Conservation (phyloP, 2,329 filamentous ascomycete species). For the Trichoderma atrobrunneum region DNA sequence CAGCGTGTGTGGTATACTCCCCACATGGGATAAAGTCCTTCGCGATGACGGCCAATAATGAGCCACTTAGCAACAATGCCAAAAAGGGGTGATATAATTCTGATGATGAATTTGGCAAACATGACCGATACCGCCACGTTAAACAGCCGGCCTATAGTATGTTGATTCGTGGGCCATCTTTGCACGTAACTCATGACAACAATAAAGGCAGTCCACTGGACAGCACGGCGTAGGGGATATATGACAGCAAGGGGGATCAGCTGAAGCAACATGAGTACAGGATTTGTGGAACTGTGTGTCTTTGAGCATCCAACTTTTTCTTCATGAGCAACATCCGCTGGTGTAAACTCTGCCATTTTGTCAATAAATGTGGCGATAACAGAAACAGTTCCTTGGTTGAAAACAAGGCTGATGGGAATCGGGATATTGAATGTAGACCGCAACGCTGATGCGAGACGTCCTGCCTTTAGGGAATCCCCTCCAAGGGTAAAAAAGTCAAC, state of each 20-base stretch:
- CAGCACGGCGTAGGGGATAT: conserved; percentile 49
- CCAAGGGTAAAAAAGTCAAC: conserved; percentile 53
- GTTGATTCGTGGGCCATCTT: conserved; percentile 38
- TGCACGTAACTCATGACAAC: conserved; percentile 43
- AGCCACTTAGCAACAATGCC: conserved; percentile 55
- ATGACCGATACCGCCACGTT: conserved; percentile 46
- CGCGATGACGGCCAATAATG: conserved; percentile 50
- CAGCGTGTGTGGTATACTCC: conserved; percentile 55
- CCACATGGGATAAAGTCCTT: conserved; percentile 60
- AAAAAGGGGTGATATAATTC: conserved; percentile 41
- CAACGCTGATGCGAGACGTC: conserved; percentile 49
- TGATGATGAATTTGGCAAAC: conserved; percentile 40
- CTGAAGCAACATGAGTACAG: conserved; percentile 48
- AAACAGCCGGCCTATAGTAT: conserved; percentile 45
- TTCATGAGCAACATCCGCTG: conserved; percentile 11
- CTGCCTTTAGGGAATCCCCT: conserved; percentile 54
- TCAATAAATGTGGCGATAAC: conserved; percentile 41
- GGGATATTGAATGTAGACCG: conserved; percentile 48
- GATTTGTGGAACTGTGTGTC: conserved; percentile 49
- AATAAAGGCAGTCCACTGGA: conserved; percentile 54
- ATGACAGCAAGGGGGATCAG: conserved; percentile 48
- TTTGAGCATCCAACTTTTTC: conserved; percentile 36
- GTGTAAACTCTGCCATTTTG: conserved; percentile 24
- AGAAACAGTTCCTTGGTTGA: conserved; percentile 46
- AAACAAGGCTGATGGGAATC: conserved; percentile 51